A percentile compares a stretch with the other conserved stretches of the same genome.
Conservation (phyloP, 2,329 filamentous ascomycete species). For the Dactylella cylindrospora region DNA sequence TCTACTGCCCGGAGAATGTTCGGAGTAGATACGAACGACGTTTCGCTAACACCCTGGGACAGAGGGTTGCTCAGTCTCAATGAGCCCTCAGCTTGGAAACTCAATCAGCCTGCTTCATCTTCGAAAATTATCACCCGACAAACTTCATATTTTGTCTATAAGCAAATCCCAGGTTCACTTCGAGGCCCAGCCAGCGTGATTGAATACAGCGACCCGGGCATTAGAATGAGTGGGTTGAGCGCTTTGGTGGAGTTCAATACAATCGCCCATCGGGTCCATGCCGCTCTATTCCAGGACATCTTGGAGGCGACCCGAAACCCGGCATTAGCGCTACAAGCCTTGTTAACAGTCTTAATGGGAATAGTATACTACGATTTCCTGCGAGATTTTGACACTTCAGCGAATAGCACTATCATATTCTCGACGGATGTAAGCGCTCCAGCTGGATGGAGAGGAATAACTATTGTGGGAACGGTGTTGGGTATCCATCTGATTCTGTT, state of each 20-base stretch:
- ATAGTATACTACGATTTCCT: not conserved
- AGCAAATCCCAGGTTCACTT: not conserved
- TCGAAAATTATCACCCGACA: not conserved
- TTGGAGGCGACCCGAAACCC: not conserved
- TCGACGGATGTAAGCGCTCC: not conserved
- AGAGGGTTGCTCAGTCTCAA: not conserved
- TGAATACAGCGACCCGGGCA: not conserved
- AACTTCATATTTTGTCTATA: not conserved
- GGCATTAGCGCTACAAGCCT: not conserved
- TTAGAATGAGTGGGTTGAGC: not conserved
- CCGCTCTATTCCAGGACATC: not conserved
- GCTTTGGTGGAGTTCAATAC: no score
- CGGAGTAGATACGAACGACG: not conserved
- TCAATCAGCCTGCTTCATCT: no score
- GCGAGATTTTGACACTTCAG: not conserved
- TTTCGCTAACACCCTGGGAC: not conserved
- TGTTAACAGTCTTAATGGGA: not conserved
- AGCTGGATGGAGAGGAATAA: not conserved
- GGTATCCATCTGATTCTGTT: not conserved
- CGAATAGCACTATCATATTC: not conserved
- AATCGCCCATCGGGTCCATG: no score
- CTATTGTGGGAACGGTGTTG: not conserved
- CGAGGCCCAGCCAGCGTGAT: not conserved
- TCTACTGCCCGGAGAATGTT: not conserved
- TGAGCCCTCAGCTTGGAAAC: no score